Percentiles rank a stretch among this genome's conserved stretches.
Conservation (phyloP, 306 rosid species). For the Cucumis sativus region DNA sequence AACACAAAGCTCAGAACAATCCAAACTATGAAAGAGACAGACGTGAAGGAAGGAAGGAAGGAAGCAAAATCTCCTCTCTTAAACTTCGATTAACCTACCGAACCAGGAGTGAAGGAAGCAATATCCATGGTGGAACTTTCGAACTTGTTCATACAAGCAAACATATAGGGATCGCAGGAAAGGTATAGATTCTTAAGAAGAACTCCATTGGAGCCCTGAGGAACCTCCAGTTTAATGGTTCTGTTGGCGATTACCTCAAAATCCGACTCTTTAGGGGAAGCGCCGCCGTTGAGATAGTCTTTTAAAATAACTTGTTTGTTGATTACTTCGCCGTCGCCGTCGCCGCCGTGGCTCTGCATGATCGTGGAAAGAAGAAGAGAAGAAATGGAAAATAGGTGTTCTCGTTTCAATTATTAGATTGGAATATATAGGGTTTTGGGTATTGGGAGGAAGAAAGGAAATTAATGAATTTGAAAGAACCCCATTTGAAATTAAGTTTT, state of each 20-base stretch:
- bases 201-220: constrained; percentile 21
- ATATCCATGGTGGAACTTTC: background rate
- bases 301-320: constrained; percentile 32
- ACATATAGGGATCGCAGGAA: constrained; percentile 60
- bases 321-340: background rate
- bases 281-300: constrained; percentile 19
- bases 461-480: too few relatives aligned
- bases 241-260: constrained; percentile 15
- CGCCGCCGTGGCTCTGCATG: background rate
- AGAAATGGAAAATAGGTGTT: too few relatives aligned
- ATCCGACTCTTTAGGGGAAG: constrained; percentile 28
- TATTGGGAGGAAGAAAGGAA: too few relatives aligned
- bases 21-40: background rate
- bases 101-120: constrained; percentile 24
- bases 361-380: background rate
- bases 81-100: constrained; percentile 15
- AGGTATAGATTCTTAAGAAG: constrained; percentile 49
- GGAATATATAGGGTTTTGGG: too few relatives aligned
- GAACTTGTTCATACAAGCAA: constrained; percentile 13
- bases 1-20: background rate
- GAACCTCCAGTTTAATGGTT: constrained; percentile 21
- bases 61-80: too few relatives aligned
- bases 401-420: too few relatives aligned
- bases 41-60: too few relatives aligned
- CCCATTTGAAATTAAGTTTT: too few relatives aligned